These are phyloP conservation scores for Hyphopichia burtonii DNA, from an alignment of 1,139 yeast genomes.

Conservation along the genomic window DNA sequence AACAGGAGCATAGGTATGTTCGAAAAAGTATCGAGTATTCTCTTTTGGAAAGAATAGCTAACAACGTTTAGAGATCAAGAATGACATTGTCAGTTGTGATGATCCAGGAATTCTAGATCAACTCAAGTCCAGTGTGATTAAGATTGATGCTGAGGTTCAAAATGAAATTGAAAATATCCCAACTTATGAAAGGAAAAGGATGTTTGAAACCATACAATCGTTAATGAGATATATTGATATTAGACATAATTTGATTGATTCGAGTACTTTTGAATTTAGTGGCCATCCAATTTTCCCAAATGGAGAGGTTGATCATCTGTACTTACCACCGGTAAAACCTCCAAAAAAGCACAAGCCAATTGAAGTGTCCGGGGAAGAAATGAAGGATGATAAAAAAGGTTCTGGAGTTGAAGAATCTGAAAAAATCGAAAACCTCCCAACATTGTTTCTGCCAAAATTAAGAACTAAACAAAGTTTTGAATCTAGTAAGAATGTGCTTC, in stretches of 20 bases:
- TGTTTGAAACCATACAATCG: slow-evolving; percentile 13
- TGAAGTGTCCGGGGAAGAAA: not conserved
- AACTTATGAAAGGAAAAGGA: slow-evolving; percentile 15
- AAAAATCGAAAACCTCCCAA: not conserved
- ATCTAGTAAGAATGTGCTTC: not conserved
- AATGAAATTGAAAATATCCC: slow-evolving; percentile 6
- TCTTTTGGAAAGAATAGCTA: not conserved
- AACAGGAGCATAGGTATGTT: slow-evolving; percentile 3
- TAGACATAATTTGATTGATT: slow-evolving; percentile 14
- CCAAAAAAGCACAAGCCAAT: not conserved
- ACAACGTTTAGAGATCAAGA: slow-evolving; percentile 1
- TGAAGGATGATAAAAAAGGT: not conserved
- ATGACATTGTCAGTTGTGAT: slow-evolving; percentile 4
- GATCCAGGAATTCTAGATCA: slow-evolving; percentile 3
- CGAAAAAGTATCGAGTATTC: not conserved
- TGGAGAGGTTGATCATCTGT: slow-evolving; percentile 1
- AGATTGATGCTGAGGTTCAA: slow-evolving; percentile 3
- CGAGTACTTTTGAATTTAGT: slow-evolving; percentile 19
- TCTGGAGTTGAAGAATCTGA: not conserved
- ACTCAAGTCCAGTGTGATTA: slow-evolving; percentile 4
- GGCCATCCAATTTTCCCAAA: slow-evolving; percentile 24
- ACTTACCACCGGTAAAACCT: not conserved
- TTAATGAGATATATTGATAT: slow-evolving; percentile 18
- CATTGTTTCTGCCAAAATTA: not conserved
- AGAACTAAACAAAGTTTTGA: not conserved